Base-by-base conservation (phyloP, 2,329 filamentous ascomycete genomes). In the Ophiognomonia clavigignenti-juglandacearum region DNA sequence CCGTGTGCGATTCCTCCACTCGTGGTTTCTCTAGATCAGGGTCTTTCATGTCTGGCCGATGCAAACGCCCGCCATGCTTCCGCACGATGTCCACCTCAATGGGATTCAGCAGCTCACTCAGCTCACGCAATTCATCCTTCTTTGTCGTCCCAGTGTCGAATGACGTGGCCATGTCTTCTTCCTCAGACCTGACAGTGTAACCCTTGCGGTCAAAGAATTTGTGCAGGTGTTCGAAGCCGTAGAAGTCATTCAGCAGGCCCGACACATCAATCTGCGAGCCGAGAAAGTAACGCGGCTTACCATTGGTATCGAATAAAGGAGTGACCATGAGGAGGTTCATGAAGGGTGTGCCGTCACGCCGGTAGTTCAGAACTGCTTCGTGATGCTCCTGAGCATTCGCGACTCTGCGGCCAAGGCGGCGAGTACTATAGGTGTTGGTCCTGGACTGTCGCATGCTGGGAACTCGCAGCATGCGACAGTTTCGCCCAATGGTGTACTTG, bases 381-480 rank as follows among this genome's bases (percentile, higher is more conserved):
- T 76, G 85, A 53, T 84, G 78, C 56, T 90, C 85, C 54, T 78
- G 74, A 13, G 83, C 83, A 1, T 71, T 75, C 5, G 71, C 62
- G 8, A 85, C 66, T 22, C 80, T 81, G 37, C 83, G 75, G 24
- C 76, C 71, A 8, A 91, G 68, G 41, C 87, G 72, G 42, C 71
- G 66, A 0, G 85, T 71, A 45, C 81, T 85, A 52, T 77, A 73
- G 0, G 71, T 71, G 52, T 83, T 85, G 5, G 86, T 88, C n/a
- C n/a, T n/a, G n/a, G n/a, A n/a, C n/a, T n/a, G n/a, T n/a, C n/a
- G n/a, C n/a, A n/a, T n/a, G 56, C 77, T 78, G 0, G 85, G 85
- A 0, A 86, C 86, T 61, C 90, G 86, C 2, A 91, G 74, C 57
- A 91, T 89, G 5, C 86, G 79, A 56, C 86, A 90, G 54, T 91